Evolutionary conservation across 441 rosid species (phyloP).

Genomic region (Erysimum cheiri): DNA sequence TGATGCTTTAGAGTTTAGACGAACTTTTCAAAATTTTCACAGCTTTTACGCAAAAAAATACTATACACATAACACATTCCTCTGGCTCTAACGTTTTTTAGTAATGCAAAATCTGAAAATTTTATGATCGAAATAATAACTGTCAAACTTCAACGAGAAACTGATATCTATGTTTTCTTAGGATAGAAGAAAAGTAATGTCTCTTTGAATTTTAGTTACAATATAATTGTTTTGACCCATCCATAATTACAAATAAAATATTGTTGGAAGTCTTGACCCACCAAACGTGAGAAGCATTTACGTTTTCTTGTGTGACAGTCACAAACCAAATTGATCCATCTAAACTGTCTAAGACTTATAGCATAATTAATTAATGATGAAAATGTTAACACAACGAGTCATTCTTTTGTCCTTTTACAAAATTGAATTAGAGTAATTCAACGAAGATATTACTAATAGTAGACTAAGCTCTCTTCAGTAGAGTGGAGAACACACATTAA

Average conservation of each 20-base stretch:
- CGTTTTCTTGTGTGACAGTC: background rate
- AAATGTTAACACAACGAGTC: conserved; percentile 2
- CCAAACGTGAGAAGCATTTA: conserved; percentile 44
- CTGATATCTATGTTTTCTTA: conserved; percentile 16
- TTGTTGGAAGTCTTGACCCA: conserved; percentile 24
- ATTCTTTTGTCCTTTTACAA: background rate
- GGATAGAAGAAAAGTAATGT: background rate
- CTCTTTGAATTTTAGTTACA: conserved; percentile 3
- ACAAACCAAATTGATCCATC: background rate
- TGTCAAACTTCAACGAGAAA: conserved; percentile 4
- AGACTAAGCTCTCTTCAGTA: no score
- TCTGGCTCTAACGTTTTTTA: background rate
- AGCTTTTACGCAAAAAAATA: background rate
- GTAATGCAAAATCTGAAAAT: background rate
- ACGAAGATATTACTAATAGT: no score
- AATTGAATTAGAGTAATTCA: background rate
- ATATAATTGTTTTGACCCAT: conserved; percentile 20
- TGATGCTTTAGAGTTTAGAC: background rate
- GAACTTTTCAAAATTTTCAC: conserved; percentile 5
- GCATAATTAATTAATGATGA: conserved; percentile 21
- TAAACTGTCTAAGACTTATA: conserved; percentile 2
- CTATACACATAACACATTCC: background rate
- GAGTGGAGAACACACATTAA: no score
- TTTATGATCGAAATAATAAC: background rate
- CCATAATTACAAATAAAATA: conserved; percentile 6